Percentiles rank a stretch among this genome's conserved stretches.
These are phyloP conservation scores for Ophiosphaerella korrae DNA, from an alignment of 2,329 filamentous ascomycete genomes.

Conservation along the genomic window DNA sequence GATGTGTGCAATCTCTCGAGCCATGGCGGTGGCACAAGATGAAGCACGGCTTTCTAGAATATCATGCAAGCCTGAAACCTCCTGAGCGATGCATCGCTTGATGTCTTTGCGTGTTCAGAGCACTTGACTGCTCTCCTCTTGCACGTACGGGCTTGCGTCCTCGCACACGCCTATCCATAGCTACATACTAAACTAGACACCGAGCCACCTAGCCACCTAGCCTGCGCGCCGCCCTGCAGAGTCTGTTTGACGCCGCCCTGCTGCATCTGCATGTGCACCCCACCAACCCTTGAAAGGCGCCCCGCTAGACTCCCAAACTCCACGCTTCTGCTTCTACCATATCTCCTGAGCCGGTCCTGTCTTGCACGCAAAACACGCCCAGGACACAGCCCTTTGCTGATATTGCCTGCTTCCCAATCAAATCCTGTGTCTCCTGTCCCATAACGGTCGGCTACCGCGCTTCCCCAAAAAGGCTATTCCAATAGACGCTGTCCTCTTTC, in stretches of 20 bases:
- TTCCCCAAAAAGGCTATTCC: constrained; percentile 40
- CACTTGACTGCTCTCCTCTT: background rate
- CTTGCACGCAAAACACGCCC: constrained; percentile 20
- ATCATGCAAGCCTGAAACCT: constrained; percentile 25
- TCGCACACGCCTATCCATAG: background rate
- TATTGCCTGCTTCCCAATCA: constrained; percentile 22
- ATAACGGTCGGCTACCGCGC: constrained; percentile 19
- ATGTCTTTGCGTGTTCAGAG: background rate
- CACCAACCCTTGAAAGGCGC: constrained; percentile 27
- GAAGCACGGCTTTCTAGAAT: constrained; percentile 23
- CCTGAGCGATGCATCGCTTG: constrained; percentile 20
- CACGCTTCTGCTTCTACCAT: constrained; percentile 6
- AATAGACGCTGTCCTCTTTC: constrained; percentile 48
- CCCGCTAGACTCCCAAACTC: constrained; percentile 32
- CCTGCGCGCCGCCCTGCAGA: constrained; percentile 23
- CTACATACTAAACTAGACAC: too few species aligned
- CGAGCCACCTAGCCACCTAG: background rate
- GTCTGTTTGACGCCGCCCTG: constrained; percentile 24
- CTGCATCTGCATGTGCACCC: constrained; percentile 8
- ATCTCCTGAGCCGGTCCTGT: constrained; percentile 24
- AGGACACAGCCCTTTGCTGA: constrained; percentile 21
- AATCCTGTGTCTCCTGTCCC: constrained; percentile 20
- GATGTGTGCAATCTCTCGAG: constrained; percentile 6
- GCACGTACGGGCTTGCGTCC: background rate
- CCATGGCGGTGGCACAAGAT: constrained; percentile 22